Conservation (phyloP, 2,329 filamentous ascomycete genomes). For the Alternaria triticimaculans region DNA sequence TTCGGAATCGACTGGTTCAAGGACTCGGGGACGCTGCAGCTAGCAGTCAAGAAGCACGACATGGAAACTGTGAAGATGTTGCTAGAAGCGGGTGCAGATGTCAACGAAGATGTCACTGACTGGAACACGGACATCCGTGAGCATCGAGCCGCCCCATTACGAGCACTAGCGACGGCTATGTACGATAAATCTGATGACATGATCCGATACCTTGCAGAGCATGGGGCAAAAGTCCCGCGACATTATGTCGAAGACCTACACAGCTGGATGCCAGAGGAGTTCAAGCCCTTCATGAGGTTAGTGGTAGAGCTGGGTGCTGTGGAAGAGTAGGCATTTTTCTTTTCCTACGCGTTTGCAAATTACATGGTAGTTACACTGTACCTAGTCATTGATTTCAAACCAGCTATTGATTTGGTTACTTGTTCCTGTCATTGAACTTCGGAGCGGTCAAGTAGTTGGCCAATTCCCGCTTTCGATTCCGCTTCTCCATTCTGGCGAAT, state of each 20-base stretch:
- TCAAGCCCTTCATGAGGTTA: not conserved
- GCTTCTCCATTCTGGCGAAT: not conserved
- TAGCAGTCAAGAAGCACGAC: slow-evolving; percentile 10
- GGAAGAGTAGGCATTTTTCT: not conserved
- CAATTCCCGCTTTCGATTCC: not conserved
- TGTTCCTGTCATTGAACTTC: not conserved
- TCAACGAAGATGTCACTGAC: slow-evolving; percentile 4
- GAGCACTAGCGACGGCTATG: slow-evolving; percentile 6
- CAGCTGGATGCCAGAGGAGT: not conserved
- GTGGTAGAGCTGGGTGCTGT: slow-evolving; percentile 10
- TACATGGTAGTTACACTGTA: not conserved
- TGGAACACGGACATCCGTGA: slow-evolving; percentile 10
- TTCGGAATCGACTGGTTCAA: slow-evolving; percentile 12
- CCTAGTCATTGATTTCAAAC: not conserved
- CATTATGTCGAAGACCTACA: slow-evolving; percentile 6
- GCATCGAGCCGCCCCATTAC: slow-evolving; percentile 7
- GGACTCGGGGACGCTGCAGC: slow-evolving; percentile 6
- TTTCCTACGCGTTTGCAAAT: not conserved
- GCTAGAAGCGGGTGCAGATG: slow-evolving; percentile 10
- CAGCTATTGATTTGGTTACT: not conserved
- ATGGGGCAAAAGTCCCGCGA: slow-evolving; percentile 6
- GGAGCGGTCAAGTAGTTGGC: not conserved
- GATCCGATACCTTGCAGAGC: slow-evolving; percentile 11
- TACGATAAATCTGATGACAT: slow-evolving; percentile 15
- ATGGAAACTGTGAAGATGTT: slow-evolving; percentile 12